These are phyloP conservation scores for Obba rivulosa DNA, from an alignment of 768 basidiomycete genomes.

Conservation along the genomic window DNA sequence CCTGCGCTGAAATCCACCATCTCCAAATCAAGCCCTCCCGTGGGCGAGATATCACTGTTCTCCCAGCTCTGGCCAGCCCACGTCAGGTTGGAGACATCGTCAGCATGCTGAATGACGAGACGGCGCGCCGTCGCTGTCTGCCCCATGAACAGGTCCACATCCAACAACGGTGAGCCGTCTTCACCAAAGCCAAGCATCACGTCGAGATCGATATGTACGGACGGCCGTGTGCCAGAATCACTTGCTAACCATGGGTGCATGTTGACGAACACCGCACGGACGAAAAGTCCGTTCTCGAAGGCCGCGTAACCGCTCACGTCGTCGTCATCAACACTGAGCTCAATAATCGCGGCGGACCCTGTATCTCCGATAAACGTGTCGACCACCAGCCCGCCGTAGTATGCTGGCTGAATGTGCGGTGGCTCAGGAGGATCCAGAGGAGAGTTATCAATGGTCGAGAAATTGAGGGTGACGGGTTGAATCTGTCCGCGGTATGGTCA, in stretches of 20 bases:
- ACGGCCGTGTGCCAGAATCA: slow-evolving; percentile 27
- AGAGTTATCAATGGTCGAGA: slow-evolving; percentile 46
- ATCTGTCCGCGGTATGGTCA: slow-evolving; percentile 33
- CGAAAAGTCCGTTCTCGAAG: slow-evolving; percentile 39
- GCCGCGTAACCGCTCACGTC: slow-evolving; percentile 58
- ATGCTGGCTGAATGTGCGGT: slow-evolving; percentile 58
- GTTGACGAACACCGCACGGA: slow-evolving; percentile 53
- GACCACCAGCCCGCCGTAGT: slow-evolving; percentile 57
- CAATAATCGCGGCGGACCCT: slow-evolving; percentile 35
- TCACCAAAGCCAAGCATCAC: too few species aligned
- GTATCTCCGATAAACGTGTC: slow-evolving; percentile 49
- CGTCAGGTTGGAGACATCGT: slow-evolving; percentile 12
- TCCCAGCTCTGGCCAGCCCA: slow-evolving; percentile 20
- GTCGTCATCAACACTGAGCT: slow-evolving; percentile 40
- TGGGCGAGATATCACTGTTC: slow-evolving; percentile 5
- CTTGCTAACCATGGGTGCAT: slow-evolving; percentile 36
- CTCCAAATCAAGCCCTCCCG: slow-evolving; percentile 6
- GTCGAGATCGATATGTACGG: slow-evolving; percentile 33
- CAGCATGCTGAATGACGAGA: slow-evolving; percentile 16
- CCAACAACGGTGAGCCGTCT: not conserved
- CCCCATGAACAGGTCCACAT: not conserved
- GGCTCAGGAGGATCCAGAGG: slow-evolving; percentile 39
- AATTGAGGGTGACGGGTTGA: slow-evolving; percentile 52
- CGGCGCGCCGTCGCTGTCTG: slow-evolving; percentile 2
- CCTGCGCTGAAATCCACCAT: slow-evolving; percentile 7